Percentiles rank a stretch among this genome's conserved stretches.
These are phyloP conservation scores for Myxozyma kluyveri DNA, from an alignment of 805 yeast species.

Conservation along the genomic window DNA sequence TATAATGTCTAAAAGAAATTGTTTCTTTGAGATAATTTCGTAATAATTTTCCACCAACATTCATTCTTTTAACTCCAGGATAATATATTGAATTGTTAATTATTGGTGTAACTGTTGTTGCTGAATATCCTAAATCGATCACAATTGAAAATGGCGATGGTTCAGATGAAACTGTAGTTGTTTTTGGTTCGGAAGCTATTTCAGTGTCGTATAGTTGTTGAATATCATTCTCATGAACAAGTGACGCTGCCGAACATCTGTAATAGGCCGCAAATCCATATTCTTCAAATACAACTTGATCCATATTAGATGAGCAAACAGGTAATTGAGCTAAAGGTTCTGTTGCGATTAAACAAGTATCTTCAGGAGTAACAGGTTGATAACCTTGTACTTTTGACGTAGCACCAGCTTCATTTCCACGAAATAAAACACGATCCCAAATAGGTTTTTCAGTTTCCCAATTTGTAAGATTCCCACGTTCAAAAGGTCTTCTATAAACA, in stretches of 20 bases:
- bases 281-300: slow-evolving; percentile 92
- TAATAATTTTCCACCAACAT: slow-evolving; percentile 81
- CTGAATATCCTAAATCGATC: slow-evolving; percentile 82
- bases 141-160: slow-evolving; percentile 45
- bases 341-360: slow-evolving; percentile 63
- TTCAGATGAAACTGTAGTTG: slow-evolving; percentile 39
- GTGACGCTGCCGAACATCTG: slow-evolving; percentile 51
- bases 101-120: slow-evolving; percentile 84
- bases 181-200: slow-evolving; percentile 33
- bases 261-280: slow-evolving; percentile 73
- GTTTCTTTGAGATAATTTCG: slow-evolving; percentile 82
- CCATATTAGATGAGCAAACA: slow-evolving; percentile 75
- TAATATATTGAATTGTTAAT: slow-evolving; percentile 66
- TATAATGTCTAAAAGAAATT: slow-evolving; percentile 86
- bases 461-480: slow-evolving; percentile 80
- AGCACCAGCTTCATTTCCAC: not conserved
- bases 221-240: slow-evolving; percentile 21
- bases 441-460: slow-evolving; percentile 88
- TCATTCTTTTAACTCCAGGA: slow-evolving; percentile 70
- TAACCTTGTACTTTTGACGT: no score
- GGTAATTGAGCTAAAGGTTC: slow-evolving; percentile 84
- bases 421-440: slow-evolving; percentile 75
- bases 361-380: slow-evolving; percentile 42
- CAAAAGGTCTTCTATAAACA: slow-evolving; percentile 74
- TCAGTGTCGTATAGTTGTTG: not conserved